These are phyloP conservation scores for Davidsoniella eucalypti DNA, from an alignment of 2,329 filamentous ascomycete genomes.

Conservation along the genomic window DNA sequence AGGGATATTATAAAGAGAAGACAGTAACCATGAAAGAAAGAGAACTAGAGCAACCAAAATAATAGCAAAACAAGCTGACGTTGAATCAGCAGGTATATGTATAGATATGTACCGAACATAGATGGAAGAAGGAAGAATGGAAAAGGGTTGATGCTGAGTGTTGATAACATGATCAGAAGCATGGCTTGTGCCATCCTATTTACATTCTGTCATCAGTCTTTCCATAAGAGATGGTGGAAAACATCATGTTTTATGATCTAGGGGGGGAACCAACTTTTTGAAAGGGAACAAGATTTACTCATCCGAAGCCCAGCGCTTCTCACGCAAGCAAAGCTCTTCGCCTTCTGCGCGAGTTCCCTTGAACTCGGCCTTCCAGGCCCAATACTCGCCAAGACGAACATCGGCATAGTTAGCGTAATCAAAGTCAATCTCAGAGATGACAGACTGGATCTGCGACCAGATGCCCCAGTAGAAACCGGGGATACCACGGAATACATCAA, in stretches of 20 bases:
- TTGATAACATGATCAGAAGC: no score
- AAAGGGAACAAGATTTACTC: slow-evolving; percentile 14
- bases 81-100: no score
- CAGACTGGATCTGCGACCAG: slow-evolving; percentile 88
- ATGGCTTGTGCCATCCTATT: no score
- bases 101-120: no score
- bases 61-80: background rate
- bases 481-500: slow-evolving; percentile 74
- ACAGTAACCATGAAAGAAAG: background rate
- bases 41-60: background rate
- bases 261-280: no score
- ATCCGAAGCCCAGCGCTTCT: slow-evolving; percentile 59
- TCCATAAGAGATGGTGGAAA: no score
- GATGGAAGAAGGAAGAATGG: no score
- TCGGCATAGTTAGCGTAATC: slow-evolving; percentile 91
- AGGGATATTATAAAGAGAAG: background rate
- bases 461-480: slow-evolving; percentile 88
- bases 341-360: slow-evolving; percentile 41
- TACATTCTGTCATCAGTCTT: no score
- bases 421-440: slow-evolving; percentile 89
- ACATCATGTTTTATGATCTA: no score
- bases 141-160: no score
- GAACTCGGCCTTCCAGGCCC: slow-evolving; percentile 67
- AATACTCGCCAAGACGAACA: slow-evolving; percentile 74
- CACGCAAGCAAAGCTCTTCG: slow-evolving; percentile 55